Conservation (phyloP, 805 yeast species). For the Ogataea sp. region DNA sequence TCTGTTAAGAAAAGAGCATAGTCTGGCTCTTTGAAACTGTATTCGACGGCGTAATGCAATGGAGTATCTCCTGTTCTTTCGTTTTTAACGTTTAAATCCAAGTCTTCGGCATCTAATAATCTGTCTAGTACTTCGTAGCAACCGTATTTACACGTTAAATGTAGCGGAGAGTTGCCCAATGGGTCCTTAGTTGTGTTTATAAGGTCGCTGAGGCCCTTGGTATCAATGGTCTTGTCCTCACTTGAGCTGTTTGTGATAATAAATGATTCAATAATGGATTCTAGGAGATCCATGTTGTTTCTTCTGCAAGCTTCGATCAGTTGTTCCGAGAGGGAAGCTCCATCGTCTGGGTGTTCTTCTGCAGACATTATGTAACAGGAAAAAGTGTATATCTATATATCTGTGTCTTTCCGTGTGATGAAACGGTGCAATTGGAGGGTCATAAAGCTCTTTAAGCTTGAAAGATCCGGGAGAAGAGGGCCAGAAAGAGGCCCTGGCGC, state of each 20-base stretch:
- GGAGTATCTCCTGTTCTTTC: slow-evolving; percentile 78
- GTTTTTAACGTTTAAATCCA: slow-evolving; percentile 79
- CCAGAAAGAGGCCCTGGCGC: too few species aligned
- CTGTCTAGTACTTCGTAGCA: slow-evolving; percentile 79
- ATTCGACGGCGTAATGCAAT: slow-evolving; percentile 75
- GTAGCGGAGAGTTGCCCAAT: slow-evolving; percentile 73
- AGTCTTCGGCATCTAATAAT: slow-evolving; percentile 79
- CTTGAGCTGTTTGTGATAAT: slow-evolving; percentile 3
- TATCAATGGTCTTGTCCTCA: slow-evolving; percentile 26
- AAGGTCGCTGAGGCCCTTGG: slow-evolving; percentile 30
- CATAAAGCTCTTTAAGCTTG: too few species aligned
- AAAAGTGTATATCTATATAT: too few species aligned
- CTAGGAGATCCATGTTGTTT: slow-evolving; percentile 72
- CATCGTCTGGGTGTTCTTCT: slow-evolving; percentile 28
- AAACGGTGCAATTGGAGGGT: too few species aligned
- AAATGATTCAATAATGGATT: slow-evolving; percentile 34
- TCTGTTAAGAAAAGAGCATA: slow-evolving; percentile 75
- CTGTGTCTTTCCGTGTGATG: too few species aligned
- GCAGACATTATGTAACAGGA: background rate
- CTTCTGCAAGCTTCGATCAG: slow-evolving; percentile 81
- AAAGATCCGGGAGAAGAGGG: too few species aligned
- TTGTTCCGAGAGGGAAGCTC: slow-evolving; percentile 76
- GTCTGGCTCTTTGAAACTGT: slow-evolving; percentile 72
- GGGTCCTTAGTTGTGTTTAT: slow-evolving; percentile 70
- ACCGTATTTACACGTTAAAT: slow-evolving; percentile 75